Evolutionary conservation across 495 filamentous ascomycete genomes (phyloP).

Genomic region (Talaromyces stipitatus): DNA sequence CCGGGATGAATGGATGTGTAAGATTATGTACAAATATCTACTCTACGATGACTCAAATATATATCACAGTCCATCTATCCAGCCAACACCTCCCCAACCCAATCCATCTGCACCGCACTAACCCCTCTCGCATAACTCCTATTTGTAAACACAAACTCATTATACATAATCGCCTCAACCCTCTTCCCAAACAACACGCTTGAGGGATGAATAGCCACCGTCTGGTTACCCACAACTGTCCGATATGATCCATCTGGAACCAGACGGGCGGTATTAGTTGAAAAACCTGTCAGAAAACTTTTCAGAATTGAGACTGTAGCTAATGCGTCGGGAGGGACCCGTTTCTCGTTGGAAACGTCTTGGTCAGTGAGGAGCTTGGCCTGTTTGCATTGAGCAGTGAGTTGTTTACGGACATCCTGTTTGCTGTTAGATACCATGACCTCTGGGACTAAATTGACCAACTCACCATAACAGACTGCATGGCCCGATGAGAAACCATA

Average conservation of each 20-base stretch:
- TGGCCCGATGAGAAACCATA: slow-evolving; percentile 72
- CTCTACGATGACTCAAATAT: not conserved
- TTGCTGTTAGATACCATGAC: not conserved
- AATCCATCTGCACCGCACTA: slow-evolving; percentile 77
- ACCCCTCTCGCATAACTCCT: slow-evolving; percentile 87
- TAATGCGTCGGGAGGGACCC: slow-evolving; percentile 15
- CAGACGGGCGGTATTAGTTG: slow-evolving; percentile 72
- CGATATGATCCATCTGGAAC: slow-evolving; percentile 79
- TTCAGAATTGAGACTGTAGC: slow-evolving; percentile 53
- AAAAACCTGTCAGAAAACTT: slow-evolving; percentile 76
- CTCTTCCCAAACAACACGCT: slow-evolving; percentile 82
- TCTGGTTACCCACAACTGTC: slow-evolving; percentile 75
- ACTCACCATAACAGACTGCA: slow-evolving; percentile 63
- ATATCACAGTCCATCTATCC: not conserved
- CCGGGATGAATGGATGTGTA: not conserved
- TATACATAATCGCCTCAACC: slow-evolving; percentile 89
- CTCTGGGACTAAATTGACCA: not conserved
- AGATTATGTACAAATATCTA: not conserved
- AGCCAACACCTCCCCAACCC: slow-evolving; percentile 67
- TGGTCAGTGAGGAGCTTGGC: slow-evolving; percentile 27
- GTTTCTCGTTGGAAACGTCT: slow-evolving; percentile 1
- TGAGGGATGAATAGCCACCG: slow-evolving; percentile 81
- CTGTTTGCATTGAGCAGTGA: slow-evolving; percentile 55
- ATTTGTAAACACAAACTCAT: slow-evolving; percentile 91
- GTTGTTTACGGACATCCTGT: slow-evolving; percentile 80